phyloP scores from a whole-genome alignment of 2,329 filamentous ascomycete species.

The Leptodontidium sp. region DNA sequence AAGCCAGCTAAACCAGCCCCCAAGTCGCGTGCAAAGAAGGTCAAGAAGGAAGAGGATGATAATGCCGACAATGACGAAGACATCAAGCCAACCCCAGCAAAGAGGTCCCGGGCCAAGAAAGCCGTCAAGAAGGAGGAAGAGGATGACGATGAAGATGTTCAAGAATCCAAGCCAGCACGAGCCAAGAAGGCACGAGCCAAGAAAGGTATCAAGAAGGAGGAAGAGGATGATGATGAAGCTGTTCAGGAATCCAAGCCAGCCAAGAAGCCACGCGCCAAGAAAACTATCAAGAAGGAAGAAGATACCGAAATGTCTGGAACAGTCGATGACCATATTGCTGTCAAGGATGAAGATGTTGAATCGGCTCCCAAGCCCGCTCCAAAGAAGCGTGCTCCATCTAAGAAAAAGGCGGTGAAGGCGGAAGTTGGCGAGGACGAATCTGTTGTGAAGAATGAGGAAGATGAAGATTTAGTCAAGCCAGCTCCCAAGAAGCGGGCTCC shows the following conservation, averaged over 20 bases:
- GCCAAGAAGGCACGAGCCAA: slow-evolving; percentile 35
- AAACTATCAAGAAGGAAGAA: slow-evolving; percentile 41
- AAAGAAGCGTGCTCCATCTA: slow-evolving; percentile 35
- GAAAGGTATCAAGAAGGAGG: slow-evolving; percentile 41
- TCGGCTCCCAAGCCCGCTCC: neutral
- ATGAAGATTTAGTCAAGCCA: slow-evolving; percentile 30
- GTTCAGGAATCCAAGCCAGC: too few relatives aligned
- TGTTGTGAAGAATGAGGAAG: slow-evolving; percentile 38
- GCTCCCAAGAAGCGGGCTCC: slow-evolving; percentile 28
- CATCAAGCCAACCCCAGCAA: slow-evolving; percentile 3
- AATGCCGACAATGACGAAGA: slow-evolving; percentile 14
- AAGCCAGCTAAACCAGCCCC: slow-evolving; percentile 27
- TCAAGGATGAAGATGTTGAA: slow-evolving; percentile 35
- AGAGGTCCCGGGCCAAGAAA: slow-evolving; percentile 48
- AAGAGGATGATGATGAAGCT: slow-evolving; percentile 10
- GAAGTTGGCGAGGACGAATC: slow-evolving; percentile 32
- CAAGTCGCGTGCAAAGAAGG: slow-evolving; percentile 42
- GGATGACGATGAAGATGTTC: slow-evolving; percentile 34
- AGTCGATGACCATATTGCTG: slow-evolving; percentile 13
- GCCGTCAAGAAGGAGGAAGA: slow-evolving; percentile 40
- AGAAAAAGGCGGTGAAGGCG: slow-evolving; percentile 47
- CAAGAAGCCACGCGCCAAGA: neutral
- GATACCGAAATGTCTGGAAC: slow-evolving; percentile 16
- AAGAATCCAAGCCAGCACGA: slow-evolving; percentile 42
- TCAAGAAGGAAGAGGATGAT: slow-evolving; percentile 33